These are phyloP conservation scores for Penicillium longicatenatum DNA, from an alignment of 495 filamentous ascomycete genomes.

Conservation along the genomic window DNA sequence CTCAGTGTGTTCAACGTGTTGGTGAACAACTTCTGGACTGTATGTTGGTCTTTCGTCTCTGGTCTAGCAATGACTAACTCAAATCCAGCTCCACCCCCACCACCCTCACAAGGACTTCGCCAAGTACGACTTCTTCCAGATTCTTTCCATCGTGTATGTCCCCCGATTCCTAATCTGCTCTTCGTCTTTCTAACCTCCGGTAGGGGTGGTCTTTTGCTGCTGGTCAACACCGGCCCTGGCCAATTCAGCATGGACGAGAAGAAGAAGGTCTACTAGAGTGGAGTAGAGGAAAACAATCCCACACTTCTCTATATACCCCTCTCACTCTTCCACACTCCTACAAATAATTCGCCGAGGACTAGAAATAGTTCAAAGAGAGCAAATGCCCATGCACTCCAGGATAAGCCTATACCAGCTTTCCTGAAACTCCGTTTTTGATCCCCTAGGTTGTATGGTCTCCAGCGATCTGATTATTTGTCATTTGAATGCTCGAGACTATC, in stretches of 20 bases:
- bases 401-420: background rate
- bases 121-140: slow-evolving; percentile 99
- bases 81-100: slow-evolving; percentile 83
- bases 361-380: background rate
- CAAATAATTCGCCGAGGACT: background rate
- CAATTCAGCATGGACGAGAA: slow-evolving; percentile 99
- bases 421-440: background rate
- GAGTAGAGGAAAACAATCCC: slow-evolving; percentile 6
- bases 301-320: slow-evolving; percentile 20
- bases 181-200: slow-evolving; percentile 20
- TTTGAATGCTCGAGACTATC: slow-evolving; percentile 1
- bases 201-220: slow-evolving; percentile 85
- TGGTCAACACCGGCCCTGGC: slow-evolving; percentile 98
- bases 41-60: slow-evolving; percentile 47
- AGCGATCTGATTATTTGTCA: slow-evolving; percentile 4
- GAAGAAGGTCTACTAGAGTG: slow-evolving; percentile 95
- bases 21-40: slow-evolving; percentile 99
- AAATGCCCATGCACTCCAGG: background rate
- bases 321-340: background rate
- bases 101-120: slow-evolving; percentile 99
- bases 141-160: slow-evolving; percentile 92
- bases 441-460: background rate
- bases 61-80: background rate
- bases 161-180: background rate
- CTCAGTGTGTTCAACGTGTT: slow-evolving; percentile 94